Evolutionary conservation across 495 filamentous ascomycete species (phyloP), one percentile per base, ranked within the genome.

Genomic region (Thozetella sp.): DNA sequence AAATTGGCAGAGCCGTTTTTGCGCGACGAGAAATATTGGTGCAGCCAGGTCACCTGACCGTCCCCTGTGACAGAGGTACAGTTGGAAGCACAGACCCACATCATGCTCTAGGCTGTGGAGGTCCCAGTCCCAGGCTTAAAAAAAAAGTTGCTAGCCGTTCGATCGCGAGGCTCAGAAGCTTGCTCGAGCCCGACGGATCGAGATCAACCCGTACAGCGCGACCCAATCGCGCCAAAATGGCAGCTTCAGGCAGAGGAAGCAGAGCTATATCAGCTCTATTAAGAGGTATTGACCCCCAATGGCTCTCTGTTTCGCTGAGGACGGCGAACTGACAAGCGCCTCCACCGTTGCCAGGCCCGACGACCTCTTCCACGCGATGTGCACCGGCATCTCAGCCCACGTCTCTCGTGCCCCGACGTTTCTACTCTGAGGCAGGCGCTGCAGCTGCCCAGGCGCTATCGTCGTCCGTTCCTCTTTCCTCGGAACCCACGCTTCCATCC

Each of bases 191-290:
- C 43, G 9, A 48, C 10, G 9, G n/a, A 48, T 48, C n/a, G n/a
- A 19, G 43, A 10, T 48, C 43, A 48, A 48, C 43, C 12, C n/a
- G 10, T n/a, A 48, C n/a, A 48, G 43, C 43, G 10, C 4, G 43
- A 48, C 43, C 20, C 43, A 4, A 6, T 6, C 58, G 53, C 40
- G 57, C 63, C 54, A 77, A 62, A 58, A 84, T 84, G 80, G 74
- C 78, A 60, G 74, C 76, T 57, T 71, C 76, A 52, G 79, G 82
- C 72, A 80, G 80, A 76, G 80, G 82, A 55, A 63, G 70, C 43
- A 69, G 64, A 63, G 63, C 71, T 57, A 69, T 70, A 53, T 68
- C 74, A 53, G 70, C 72, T 22, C 64, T 82, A 55, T 67, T 83
- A 60, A 73, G 67, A 70, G 68, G 73, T 79, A 67, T 64, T 73